Evolutionary conservation across 2,329 filamentous ascomycete species (phyloP), one percentile per base, ranked within the genome.

Genomic region (Mycosphaerella sp.): DNA sequence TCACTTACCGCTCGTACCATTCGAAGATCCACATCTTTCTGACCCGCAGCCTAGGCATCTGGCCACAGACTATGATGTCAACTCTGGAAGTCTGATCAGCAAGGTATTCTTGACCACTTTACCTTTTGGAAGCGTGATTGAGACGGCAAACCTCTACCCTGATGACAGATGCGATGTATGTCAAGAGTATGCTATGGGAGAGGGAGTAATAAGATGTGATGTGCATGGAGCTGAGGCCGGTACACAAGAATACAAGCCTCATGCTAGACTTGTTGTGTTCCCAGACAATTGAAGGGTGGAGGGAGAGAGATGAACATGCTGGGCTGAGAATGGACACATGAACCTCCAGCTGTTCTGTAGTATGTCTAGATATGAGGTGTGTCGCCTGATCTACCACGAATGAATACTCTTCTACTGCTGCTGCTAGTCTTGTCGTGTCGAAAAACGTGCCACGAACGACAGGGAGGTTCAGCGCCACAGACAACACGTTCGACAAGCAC

Each of bases 81-180:
- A 21, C 16, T 41, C 27, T n/a, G 37, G 48, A 25, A 46, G 28
- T 40, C 14, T 52, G 13, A 32, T 54, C 39, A 54, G 52, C 13
- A 37, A 48, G 10, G 43, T 46, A 1, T 43, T 46, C 27, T 45
- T 54, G 43, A 54, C 41, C 4, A 17, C 52, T 47, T 36, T 54
- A 25, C 52, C 52, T 8, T 52, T 46, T n/a, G 52, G 52, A 6
- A 47, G 40, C 30, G 14, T 54, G 13, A 27, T 54, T 34, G 52
- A 54, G 37, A 40, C 39, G 13, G 52, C 52, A 16, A 44, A 44
- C n/a, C 16, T 44, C 12, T 53, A 53, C 32, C 16, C 28, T 7
- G 45, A 49, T 21, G 39, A 49, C 27, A 49, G 8, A 25, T 49
- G 45, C 28, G 30, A 42, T 28, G 18, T 12, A 4, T 49, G 45